phyloP scores from a whole-genome alignment of 805 yeast genomes.

The Saccharomycopsis schoenii region DNA sequence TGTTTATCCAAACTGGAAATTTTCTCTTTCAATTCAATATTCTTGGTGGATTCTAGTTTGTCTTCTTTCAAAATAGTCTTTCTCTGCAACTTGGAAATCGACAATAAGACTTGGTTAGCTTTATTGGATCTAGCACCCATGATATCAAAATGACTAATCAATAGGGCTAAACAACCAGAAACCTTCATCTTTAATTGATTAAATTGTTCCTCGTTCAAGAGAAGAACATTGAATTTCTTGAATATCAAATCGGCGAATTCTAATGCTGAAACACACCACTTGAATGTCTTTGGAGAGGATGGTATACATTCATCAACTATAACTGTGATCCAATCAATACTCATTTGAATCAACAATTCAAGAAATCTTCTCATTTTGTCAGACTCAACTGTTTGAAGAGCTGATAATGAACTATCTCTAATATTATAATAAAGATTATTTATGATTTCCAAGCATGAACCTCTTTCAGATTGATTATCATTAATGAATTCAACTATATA shows the following conservation, averaged over 20 bases:
- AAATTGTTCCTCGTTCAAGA: constrained; percentile 71
- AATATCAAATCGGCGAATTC: constrained; percentile 96
- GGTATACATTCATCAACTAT: constrained; percentile 93
- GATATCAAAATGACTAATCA: constrained; percentile 92
- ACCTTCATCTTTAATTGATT: constrained; percentile 64
- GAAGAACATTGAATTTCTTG: constrained; percentile 76
- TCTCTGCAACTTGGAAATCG: constrained; percentile 13
- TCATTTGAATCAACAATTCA: constrained; percentile 46
- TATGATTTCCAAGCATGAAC: constrained; percentile 10
- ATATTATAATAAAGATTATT: constrained; percentile 15
- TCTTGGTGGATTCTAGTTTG: constrained; percentile 6
- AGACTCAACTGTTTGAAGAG: constrained; percentile 10
- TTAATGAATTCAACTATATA: background rate
- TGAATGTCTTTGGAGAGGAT: constrained; percentile 79
- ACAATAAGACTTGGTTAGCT: constrained; percentile 23
- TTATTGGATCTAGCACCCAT: constrained; percentile 94
- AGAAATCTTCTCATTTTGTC: constrained; percentile 3
- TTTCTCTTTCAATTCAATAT: constrained; percentile 38
- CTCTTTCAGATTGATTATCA: background rate
- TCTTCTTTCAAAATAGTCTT: constrained; percentile 13
- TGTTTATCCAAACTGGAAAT: constrained; percentile 31
- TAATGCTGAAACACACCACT: constrained; percentile 93
- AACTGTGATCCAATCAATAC: constrained; percentile 87
- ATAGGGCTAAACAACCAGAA: constrained; percentile 86
- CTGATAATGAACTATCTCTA: constrained; percentile 11